Evolutionary conservation across 2,329 filamentous ascomycete genomes (phyloP), one percentile per base, ranked within the genome.

Genomic region (Calonectria pseudoturangicola): DNA sequence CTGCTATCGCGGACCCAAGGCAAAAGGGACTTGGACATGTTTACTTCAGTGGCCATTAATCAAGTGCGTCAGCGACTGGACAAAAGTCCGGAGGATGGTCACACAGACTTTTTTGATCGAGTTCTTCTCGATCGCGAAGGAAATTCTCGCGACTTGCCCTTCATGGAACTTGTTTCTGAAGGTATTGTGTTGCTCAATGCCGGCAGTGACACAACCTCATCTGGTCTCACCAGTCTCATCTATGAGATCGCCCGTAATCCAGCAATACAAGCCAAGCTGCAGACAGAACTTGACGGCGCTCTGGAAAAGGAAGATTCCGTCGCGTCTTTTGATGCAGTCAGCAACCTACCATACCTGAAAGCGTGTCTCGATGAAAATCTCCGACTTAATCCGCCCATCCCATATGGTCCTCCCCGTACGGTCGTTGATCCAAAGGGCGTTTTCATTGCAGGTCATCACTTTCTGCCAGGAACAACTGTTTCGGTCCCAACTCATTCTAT

Each of bases 301-400:
- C 2, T 50, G 2, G 5, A 10, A 2, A 15, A 27, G 15, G 47
- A 10, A 15, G 25, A 50, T 27, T 13, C 10, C 3, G 21, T 50
- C 7, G 47, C 47, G 13, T 27, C 21, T 27, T 50, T 27, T 15
- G 47, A 50, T 13, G 25, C 9, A 27, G 21, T 50, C 21, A 50
- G 25, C 21, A 50, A 15, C 12, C 47, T 50, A 5, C 47, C 47
- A 50, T 50, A 50, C 3, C 21, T 50, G 2, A 50, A 50, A 27
- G 47, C 47, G 3, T 50, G 47, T 27, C 21, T 50, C 12, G 47
- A 50, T 50, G 47, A 50, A 50, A 50, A 50, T 21, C 47, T 50
- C 25, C 47, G 47, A 13, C 47, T 50, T 10, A 50, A 27, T 10
- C 21, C 47, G 15, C 47, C 47, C 5, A 50, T 50, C 8, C 47